phyloP scores from a whole-genome alignment of 2,329 filamentous ascomycete genomes.

The Penicillium paneum region DNA sequence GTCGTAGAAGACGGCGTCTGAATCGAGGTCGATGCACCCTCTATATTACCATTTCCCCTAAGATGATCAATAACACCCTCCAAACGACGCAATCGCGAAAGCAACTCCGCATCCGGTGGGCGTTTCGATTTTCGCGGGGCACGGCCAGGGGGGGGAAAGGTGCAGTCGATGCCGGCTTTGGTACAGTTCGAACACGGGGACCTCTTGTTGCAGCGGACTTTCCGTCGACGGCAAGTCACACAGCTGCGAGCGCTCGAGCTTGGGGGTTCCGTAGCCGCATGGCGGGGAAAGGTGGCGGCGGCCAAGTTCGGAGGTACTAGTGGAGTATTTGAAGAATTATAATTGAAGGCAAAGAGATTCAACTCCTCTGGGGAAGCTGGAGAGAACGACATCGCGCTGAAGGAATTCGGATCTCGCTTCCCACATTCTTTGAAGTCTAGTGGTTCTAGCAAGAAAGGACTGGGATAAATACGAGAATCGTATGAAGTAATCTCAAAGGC shows the following conservation, averaged over 20 bases:
- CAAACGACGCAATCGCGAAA: slow-evolving; percentile 56
- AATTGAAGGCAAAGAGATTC: slow-evolving; percentile 11
- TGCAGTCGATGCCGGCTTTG: slow-evolving; percentile 55
- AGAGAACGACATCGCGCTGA: slow-evolving; percentile 17
- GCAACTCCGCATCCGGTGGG: slow-evolving; percentile 56
- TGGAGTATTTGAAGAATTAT: slow-evolving; percentile 17
- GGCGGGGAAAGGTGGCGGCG: slow-evolving; percentile 19
- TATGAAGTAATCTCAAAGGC: not conserved
- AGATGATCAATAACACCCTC: slow-evolving; percentile 61
- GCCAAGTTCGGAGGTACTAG: slow-evolving; percentile 2
- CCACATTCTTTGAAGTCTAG: slow-evolving; percentile 3
- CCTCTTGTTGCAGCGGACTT: slow-evolving; percentile 50
- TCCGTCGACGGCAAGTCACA: slow-evolving; percentile 47
- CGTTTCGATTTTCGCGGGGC: slow-evolving; percentile 59
- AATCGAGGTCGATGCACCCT: slow-evolving; percentile 15
- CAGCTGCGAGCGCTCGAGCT: slow-evolving; percentile 42
- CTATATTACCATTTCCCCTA: slow-evolving; percentile 43
- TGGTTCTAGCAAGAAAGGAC: not conserved
- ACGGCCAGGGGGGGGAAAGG: slow-evolving; percentile 61
- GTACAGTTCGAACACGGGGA: slow-evolving; percentile 49
- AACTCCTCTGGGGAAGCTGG: slow-evolving; percentile 22
- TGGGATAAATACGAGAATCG: not conserved
- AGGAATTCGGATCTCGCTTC: not conserved
- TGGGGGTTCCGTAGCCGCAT: slow-evolving; percentile 12
- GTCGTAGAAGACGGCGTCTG: slow-evolving; percentile 7